Percentiles rank a stretch among this genome's conserved stretches.
Evolutionary conservation across 1,284 basidiomycete genomes (phyloP).

Genomic region (Volvariella surrecta): DNA sequence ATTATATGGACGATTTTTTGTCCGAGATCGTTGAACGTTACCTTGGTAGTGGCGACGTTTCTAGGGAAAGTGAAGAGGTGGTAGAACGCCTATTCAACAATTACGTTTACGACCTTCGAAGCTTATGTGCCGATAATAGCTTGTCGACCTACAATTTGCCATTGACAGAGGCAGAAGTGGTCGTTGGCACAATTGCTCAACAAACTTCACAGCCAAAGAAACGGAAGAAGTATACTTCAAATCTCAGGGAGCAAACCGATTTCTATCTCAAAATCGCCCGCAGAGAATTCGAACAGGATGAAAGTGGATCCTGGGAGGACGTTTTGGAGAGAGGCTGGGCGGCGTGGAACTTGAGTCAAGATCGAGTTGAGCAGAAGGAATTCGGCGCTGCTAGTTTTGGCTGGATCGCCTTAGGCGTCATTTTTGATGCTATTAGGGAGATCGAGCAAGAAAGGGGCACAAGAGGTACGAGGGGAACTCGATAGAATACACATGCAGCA

Average conservation of each 20-base stretch:
- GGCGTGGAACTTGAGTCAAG: constrained; percentile 37
- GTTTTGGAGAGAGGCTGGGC: constrained; percentile 39
- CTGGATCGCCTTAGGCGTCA: constrained; percentile 46
- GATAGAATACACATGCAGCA: too few species aligned
- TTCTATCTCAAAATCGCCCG: constrained; percentile 38
- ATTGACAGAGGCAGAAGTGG: constrained; percentile 53
- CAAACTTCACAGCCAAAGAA: constrained; percentile 48
- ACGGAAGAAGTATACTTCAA: constrained; percentile 42
- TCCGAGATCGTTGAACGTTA: constrained; percentile 18
- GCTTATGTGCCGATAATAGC: constrained; percentile 39
- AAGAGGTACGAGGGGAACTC: constrained; percentile 13
- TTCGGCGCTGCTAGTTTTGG: constrained; percentile 56
- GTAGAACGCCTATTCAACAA: constrained; percentile 28
- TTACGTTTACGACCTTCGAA: constrained; percentile 39
- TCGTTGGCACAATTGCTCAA: constrained; percentile 54
- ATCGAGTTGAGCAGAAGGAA: constrained; percentile 16
- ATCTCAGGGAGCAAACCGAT: constrained; percentile 44
- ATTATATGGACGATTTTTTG: constrained; percentile 11
- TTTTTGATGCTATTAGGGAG: constrained; percentile 37
- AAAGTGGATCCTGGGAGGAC: constrained; percentile 26
- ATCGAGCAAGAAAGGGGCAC: constrained; percentile 16
- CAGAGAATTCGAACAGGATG: constrained; percentile 38
- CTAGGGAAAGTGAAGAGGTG: constrained; percentile 14
- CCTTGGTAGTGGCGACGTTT: constrained; percentile 14
- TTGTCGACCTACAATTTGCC: constrained; percentile 31